These are phyloP conservation scores for Lasiosphaeria ovina DNA, from an alignment of 495 filamentous ascomycete genomes.

Conservation along the genomic window DNA sequence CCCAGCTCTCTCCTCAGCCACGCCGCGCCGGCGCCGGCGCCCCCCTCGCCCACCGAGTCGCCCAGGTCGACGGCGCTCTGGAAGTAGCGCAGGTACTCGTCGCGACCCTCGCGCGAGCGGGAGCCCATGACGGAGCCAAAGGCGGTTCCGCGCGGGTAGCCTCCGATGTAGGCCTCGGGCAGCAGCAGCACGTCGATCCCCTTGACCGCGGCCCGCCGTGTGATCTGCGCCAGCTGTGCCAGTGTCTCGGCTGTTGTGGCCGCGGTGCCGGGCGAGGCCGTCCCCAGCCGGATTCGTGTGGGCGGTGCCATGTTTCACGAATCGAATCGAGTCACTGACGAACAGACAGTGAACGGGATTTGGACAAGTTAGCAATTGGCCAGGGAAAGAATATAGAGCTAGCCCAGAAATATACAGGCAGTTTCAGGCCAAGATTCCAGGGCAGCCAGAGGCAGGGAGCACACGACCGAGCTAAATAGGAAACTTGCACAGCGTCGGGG, in stretches of 20 bases:
- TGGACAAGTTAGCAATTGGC: too few relatives aligned
- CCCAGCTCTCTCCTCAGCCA: conserved; percentile 67
- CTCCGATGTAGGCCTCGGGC: conserved; percentile 90
- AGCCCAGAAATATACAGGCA: too few relatives aligned
- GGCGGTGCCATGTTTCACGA: background rate
- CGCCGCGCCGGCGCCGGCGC: conserved; percentile 62
- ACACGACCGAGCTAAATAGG: too few relatives aligned
- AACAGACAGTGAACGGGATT: background rate
- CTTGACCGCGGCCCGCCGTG: conserved; percentile 47
- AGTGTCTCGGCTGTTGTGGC: conserved; percentile 65
- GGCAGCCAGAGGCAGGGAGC: too few relatives aligned
- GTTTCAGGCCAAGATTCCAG: too few relatives aligned
- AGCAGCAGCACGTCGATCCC: conserved; percentile 78
- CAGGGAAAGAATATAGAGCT: background rate
- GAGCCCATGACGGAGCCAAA: conserved; percentile 75
- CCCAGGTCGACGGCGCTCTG: conserved; percentile 77
- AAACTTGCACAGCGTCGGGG: too few relatives aligned
- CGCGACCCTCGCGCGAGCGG: conserved; percentile 65
- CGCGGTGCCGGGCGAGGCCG: conserved; percentile 74
- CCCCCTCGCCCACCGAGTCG: conserved; percentile 63
- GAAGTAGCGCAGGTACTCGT: conserved; percentile 84
- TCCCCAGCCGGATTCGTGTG: conserved; percentile 62
- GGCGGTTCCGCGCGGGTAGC: conserved; percentile 80
- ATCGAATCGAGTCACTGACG: background rate
- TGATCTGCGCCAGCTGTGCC: conserved; percentile 56